Evolutionary conservation across 257 asterid species (phyloP), one percentile per base, ranked within the genome.

Genomic region (Petrea volubilis): DNA sequence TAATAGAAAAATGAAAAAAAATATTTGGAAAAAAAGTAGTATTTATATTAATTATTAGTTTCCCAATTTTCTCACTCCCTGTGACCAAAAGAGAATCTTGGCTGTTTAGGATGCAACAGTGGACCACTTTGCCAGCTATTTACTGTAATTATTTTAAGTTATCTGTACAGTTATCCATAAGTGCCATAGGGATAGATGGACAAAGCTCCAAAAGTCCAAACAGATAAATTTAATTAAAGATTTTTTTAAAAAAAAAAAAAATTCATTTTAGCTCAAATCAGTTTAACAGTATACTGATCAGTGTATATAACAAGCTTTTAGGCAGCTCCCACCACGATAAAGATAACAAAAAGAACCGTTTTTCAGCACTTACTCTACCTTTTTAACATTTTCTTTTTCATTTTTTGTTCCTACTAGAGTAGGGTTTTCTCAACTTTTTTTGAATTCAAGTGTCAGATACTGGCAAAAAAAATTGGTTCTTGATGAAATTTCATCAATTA

Each of bases 61-160:
- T 58, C 61, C 59, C 28, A 52, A 55, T 18, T 55, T 70, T 64
- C 56, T 46, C 34, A 7, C 70, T 44, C 27, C 29, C 51, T 77
- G 71, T 72, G 76, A 72, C 74, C 21, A 58, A 50, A 43, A 41
- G 68, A 53, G 77, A 68, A 78, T 78, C 82, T 72, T 60, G 66
- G 74, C 77, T 64, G 71, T 33, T 44, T 46, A 64, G 72, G 24
- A 41, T 77, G 75, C 81, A 72, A 52, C 71, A 60, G 47, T 58
- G 83, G 84, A 75, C 80, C 84, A 75, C 81, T 24, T 79, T 60
- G 80, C 81, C 84, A 79, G 84, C 84, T 79, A 66, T 71, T 27
- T 46, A 55, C 33, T 67, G 62, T 43, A 49, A 71, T 79, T 79
- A 75, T 67, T 79, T 75, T 71, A 79, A 27, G 55, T 71, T 79